A percentile compares a stretch with the other conserved stretches of the same genome.
Conservation (phyloP, 2,329 filamentous ascomycete species). For the Nemania sp. region DNA sequence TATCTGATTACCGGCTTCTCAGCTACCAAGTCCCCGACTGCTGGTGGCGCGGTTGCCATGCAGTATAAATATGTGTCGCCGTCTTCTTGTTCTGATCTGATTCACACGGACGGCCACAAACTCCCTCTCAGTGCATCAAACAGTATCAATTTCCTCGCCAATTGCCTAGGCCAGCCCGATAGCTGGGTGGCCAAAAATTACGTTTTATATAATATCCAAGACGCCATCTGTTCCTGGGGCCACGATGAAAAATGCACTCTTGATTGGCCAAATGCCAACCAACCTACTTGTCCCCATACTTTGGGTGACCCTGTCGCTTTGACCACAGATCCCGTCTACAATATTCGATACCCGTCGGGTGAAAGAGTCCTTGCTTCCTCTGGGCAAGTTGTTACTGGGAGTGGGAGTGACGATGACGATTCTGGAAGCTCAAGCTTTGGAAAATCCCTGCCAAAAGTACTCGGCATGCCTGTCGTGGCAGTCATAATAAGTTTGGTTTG, state of each 20-base stretch:
- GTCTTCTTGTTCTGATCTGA: constrained; percentile 52
- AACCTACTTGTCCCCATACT: constrained; percentile 52
- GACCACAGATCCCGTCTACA: constrained; percentile 49
- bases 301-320: constrained; percentile 45
- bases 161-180: constrained; percentile 31
- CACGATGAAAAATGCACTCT: constrained; percentile 55
- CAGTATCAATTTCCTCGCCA: constrained; percentile 58
- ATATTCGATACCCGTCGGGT: constrained; percentile 57
- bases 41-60: constrained; percentile 54
- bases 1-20: constrained; percentile 54
- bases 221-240: constrained; percentile 47
- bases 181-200: constrained; percentile 54
- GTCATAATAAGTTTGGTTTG: constrained; percentile 13
- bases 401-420: not conserved
- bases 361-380: constrained; percentile 43
- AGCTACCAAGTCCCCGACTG: constrained; percentile 49
- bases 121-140: constrained; percentile 59
- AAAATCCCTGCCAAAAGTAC: constrained; percentile 9
- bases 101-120: constrained; percentile 53
- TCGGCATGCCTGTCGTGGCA: constrained; percentile 8
- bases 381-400: constrained; percentile 32
- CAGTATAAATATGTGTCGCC: constrained; percentile 48
- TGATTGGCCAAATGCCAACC: constrained; percentile 53
- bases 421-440: constrained; percentile 3
- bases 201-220: constrained; percentile 55